These are phyloP conservation scores for Cladosporium sp. DNA, from an alignment of 2,329 filamentous ascomycete species.

Conservation along the genomic window DNA sequence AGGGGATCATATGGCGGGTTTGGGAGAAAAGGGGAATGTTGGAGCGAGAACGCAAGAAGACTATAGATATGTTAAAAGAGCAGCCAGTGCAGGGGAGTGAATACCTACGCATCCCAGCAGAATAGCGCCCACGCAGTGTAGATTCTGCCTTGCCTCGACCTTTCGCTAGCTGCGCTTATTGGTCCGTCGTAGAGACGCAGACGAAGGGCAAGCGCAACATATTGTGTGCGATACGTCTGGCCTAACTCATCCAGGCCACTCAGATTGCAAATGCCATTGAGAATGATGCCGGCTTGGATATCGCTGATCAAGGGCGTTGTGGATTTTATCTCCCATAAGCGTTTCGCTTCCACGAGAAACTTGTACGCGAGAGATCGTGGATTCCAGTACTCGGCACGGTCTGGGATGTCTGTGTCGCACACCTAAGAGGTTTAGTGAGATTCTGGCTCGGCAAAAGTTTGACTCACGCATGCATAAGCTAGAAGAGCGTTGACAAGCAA, in stretches of 20 bases:
- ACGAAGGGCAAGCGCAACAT: neutral
- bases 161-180: neutral
- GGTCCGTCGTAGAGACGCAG: neutral
- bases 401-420: neutral
- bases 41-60: neutral
- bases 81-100: neutral
- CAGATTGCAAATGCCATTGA: neutral
- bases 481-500: neutral
- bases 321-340: neutral
- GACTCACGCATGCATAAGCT: neutral
- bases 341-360: neutral
- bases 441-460: neutral
- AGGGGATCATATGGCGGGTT: neutral
- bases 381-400: neutral
- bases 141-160: neutral
- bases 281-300: neutral
- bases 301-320: neutral
- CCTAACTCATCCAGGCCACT: neutral
- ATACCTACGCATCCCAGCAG: neutral
- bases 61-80: neutral
- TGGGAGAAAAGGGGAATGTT: neutral
- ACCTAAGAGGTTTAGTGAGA: neutral
- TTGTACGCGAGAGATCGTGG: neutral
- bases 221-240: neutral
- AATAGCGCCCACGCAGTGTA: neutral